Conservation (phyloP, 305 asterid species). For the Solanum hybrid region DNA sequence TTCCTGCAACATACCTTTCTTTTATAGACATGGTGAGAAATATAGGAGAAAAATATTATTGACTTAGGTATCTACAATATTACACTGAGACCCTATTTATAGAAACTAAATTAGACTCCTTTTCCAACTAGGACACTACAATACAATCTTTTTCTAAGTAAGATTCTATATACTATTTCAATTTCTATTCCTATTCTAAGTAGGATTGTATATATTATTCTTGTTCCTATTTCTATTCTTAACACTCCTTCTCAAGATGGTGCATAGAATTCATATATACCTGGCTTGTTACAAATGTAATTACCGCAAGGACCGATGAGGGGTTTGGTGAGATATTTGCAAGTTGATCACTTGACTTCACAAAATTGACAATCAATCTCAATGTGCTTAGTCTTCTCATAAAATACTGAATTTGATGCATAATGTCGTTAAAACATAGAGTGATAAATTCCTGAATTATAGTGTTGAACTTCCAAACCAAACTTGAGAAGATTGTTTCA, state of each 20-base stretch:
- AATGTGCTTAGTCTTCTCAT: not conserved
- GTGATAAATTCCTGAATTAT: not conserved
- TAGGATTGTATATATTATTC: not conserved
- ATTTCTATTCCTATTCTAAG: not conserved
- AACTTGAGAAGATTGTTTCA: not conserved
- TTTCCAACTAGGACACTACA: not conserved
- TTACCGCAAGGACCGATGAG: not conserved
- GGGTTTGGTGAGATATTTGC: not conserved
- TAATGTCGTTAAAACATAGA: not conserved
- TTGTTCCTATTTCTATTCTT: not conserved
- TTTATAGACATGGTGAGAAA: not conserved
- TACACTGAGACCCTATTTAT: not conserved
- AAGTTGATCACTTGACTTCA: not conserved
- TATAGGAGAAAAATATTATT: not conserved
- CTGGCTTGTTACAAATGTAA: not conserved
- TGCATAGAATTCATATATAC: not conserved
- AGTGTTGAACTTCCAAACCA: not conserved
- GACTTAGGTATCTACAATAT: not conserved
- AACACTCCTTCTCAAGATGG: not conserved
- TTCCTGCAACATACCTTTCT: not conserved
- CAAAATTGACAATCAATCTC: not conserved
- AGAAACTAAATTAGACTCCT: not conserved
- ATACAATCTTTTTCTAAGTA: not conserved
- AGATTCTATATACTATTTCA: not conserved
- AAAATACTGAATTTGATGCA: not conserved